Evolutionary conservation across 2,329 filamentous ascomycete species (phyloP).

Genomic region (Magnaporthiopsis rhizophila): DNA sequence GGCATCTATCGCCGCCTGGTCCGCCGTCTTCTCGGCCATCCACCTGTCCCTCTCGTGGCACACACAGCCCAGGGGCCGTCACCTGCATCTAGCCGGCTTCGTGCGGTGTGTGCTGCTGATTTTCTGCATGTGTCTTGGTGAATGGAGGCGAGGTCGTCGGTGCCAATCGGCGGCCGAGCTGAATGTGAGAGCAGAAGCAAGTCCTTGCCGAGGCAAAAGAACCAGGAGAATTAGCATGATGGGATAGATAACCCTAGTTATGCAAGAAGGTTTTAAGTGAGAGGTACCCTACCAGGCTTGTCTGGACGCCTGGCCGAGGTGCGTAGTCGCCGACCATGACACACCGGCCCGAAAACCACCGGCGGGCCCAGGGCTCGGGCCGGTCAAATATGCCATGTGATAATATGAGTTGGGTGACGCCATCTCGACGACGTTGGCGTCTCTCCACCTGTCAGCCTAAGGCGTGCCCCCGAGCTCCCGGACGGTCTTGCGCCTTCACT

Average conservation of each 20-base stretch:
- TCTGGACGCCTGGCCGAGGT: slow-evolving; percentile 4
- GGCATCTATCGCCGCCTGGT: background rate
- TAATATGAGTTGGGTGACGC: background rate
- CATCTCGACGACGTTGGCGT: background rate
- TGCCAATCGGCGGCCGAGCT: no score
- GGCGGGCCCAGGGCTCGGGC: background rate
- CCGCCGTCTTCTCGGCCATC: background rate
- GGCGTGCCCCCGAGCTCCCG: background rate
- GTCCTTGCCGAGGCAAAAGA: background rate
- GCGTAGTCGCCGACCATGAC: slow-evolving; percentile 5
- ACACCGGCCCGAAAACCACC: slow-evolving; percentile 4
- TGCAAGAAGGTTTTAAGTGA: no score
- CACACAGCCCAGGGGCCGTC: background rate
- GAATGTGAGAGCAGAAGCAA: background rate
- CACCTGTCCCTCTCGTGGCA: background rate
- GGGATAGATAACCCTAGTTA: no score
- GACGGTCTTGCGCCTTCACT: background rate
- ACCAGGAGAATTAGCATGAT: no score
- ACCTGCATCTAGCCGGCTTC: background rate
- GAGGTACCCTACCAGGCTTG: background rate
- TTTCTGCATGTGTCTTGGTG: background rate
- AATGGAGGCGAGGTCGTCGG: background rate
- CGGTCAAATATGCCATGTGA: slow-evolving; percentile 7
- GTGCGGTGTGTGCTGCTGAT: slow-evolving; percentile 1
- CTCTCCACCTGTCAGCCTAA: background rate